phyloP scores from a whole-genome alignment of 2,329 filamentous ascomycete genomes.

The Laburnicola sp. region DNA sequence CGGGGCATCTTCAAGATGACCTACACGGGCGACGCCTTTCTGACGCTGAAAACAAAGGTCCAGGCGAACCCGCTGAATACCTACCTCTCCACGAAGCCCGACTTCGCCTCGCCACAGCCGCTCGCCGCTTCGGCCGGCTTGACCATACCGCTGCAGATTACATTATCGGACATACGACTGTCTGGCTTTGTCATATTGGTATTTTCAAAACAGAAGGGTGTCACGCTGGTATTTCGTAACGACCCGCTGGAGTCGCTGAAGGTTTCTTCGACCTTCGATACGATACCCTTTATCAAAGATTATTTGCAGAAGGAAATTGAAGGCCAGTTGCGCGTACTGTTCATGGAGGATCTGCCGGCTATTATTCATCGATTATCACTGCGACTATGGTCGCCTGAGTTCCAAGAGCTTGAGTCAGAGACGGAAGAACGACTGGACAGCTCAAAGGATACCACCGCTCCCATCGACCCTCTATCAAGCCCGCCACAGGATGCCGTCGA shows the following conservation, averaged over 20 bases:
- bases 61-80: constrained; percentile 98
- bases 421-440: constrained; percentile 56
- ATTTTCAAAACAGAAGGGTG: constrained; percentile 94
- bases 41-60: constrained; percentile 93
- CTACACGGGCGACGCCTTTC: constrained; percentile 90
- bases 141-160: constrained; percentile 97
- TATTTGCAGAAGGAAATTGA: constrained; percentile 97
- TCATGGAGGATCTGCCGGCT: constrained; percentile 97
- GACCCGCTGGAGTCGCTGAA: constrained; percentile 97
- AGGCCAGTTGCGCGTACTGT: constrained; percentile 83
- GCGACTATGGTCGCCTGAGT: constrained; percentile 86
- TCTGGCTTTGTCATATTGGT: constrained; percentile 97
- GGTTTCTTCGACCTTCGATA: constrained; percentile 98
- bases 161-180: constrained; percentile 89
- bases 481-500: constrained; percentile 83
- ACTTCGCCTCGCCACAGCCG: constrained; percentile 89
- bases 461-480: constrained; percentile 78
- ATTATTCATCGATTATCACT: constrained; percentile 94
- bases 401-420: constrained; percentile 64
- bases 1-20: constrained; percentile 99
- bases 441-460: constrained; percentile 57
- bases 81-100: constrained; percentile 86
- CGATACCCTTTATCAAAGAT: constrained; percentile 96
- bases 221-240: constrained; percentile 96
- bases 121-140: constrained; percentile 87